Conservation (phyloP, 345 rosid genomes). For the Leavenworthia alabamica region DNA sequence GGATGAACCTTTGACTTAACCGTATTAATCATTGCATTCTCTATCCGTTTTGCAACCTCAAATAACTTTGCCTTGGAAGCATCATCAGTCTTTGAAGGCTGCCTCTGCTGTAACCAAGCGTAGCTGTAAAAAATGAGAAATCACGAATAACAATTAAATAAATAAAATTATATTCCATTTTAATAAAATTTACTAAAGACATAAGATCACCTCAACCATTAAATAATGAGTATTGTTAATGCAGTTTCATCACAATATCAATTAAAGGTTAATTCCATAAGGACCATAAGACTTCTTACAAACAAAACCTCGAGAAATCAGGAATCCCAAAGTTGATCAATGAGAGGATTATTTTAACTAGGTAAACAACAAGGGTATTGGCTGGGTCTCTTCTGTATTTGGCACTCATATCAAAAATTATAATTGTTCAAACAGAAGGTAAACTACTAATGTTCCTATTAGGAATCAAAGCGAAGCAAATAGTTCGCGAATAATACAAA, state of each 20-base stretch:
- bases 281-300: no score
- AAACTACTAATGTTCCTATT: background rate
- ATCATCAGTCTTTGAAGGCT: slow-evolving; percentile 39
- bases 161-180: background rate
- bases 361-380: background rate
- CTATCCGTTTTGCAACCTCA: slow-evolving; percentile 70
- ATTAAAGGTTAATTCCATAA: background rate
- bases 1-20: slow-evolving; percentile 59
- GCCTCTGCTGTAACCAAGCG: slow-evolving; percentile 47
- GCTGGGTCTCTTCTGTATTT: no score
- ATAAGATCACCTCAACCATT: slow-evolving; percentile 10
- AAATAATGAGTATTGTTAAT: background rate
- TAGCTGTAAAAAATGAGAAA: slow-evolving; percentile 36
- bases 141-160: no score
- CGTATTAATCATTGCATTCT: slow-evolving; percentile 50
- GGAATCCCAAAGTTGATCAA: background rate
- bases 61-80: slow-evolving; percentile 38
- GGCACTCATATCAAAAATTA: background rate
- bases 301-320: background rate
- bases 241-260: background rate
- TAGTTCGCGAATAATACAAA: no score
- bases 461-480: no score
- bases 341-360: background rate
- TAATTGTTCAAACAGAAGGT: background rate
- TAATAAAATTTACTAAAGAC: background rate